Base-by-base conservation (phyloP, 352 stramenopile genomes). In the Phytopythium vexans region DNA sequence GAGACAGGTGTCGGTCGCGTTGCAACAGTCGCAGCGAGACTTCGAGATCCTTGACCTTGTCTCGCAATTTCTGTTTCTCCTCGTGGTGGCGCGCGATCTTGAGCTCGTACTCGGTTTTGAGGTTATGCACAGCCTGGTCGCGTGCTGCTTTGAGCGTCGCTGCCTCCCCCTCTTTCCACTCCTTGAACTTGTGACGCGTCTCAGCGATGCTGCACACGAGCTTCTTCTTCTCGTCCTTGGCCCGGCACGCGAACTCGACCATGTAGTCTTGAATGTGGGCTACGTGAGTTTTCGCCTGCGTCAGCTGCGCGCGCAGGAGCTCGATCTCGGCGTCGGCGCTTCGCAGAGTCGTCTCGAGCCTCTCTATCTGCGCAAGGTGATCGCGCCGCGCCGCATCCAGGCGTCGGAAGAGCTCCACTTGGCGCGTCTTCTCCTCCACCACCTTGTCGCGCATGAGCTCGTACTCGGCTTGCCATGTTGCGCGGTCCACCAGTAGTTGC, bases 11-110 rank as follows among this genome's bases (percentile, higher is more conserved):
- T 2, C 77, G 75, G 53, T 86, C 75, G 47, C 79, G 77, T 50
- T 89, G 77, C 49, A 86, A 62, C 14, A 89, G 50, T 12, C 77
- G 75, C 16, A 86, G 51, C 14, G 77, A 84, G 1, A 86, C 77
- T 62, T 86, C 77, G 3, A 89, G 61, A 58, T 89, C 77, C 40
- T 85, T 83, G n/a, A 86, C 73, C 46, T 89, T 86, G 12, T 86
- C 77, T 11, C 77, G 70, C 8, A 89, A 52, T 33, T 89, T 89
- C 12, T 86, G 73, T 47, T 86, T 89, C 44, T 89, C 77, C 40
- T 86, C 77, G 27, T 86, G 77, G 45, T 86, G 77, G 2, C 77
- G 69, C 2, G 73, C 69, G 34, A 89, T 74, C 50, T 89, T 86
- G 21, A 86, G 59, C 41, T 89, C 77, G 39, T 86, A 89, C 49